These are phyloP conservation scores for Magnusiomyces magnusii DNA, from an alignment of 1,139 yeast species.

Conservation along the genomic window DNA sequence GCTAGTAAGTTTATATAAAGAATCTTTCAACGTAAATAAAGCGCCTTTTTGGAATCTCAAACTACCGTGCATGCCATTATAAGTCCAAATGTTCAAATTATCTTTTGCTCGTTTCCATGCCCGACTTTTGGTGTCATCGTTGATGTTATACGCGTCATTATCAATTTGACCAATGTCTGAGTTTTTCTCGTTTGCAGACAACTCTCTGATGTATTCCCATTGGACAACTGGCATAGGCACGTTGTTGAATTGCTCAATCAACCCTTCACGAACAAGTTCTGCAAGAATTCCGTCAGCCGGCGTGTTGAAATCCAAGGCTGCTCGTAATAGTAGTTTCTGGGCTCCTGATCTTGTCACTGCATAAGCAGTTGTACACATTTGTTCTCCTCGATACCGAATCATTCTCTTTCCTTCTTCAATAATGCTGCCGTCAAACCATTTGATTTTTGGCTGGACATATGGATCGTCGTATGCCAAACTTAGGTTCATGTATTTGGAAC, in stretches of 20 bases:
- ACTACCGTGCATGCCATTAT: background rate
- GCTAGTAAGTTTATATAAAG: no score
- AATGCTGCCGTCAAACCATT: background rate
- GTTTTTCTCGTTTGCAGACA: background rate
- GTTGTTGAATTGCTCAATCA: background rate
- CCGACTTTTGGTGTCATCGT: background rate
- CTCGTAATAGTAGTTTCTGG: constrained; percentile 2
- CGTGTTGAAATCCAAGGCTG: constrained; percentile 2
- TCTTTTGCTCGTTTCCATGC: background rate
- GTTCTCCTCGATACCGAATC: background rate
- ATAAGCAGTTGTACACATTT: constrained; percentile 8
- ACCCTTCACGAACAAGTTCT: background rate
- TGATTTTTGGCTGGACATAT: background rate
- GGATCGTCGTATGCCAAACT: constrained; percentile 3
- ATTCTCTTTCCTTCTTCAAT: background rate
- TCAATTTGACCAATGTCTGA: background rate
- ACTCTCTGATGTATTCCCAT: constrained; percentile 2
- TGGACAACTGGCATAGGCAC: constrained; percentile 2
- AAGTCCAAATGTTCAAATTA: background rate
- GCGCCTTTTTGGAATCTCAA: background rate
- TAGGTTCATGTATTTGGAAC: background rate
- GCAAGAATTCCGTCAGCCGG: constrained; percentile 3
- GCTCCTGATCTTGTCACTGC: constrained; percentile 8
- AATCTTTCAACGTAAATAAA: background rate
- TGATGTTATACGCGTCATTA: background rate